These are phyloP conservation scores for Aegle marmelos DNA, from an alignment of 345 rosid species.

Conservation along the genomic window DNA sequence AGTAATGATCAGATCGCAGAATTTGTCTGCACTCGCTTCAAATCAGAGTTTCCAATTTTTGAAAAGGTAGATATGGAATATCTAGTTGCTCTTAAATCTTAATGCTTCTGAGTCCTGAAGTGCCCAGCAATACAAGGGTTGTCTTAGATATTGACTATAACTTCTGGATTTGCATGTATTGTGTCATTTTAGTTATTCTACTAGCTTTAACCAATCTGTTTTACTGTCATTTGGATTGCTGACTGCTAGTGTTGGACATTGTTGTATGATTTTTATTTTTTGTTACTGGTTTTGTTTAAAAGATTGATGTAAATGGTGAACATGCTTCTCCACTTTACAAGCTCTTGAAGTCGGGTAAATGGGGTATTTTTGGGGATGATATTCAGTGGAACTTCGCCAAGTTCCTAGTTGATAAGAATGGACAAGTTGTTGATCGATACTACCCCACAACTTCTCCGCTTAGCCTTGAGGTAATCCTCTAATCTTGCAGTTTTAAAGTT, in stretches of 20 bases:
- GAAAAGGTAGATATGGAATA: conserved; percentile 48
- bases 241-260: neutral
- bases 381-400: conserved; percentile 96
- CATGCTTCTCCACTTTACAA: conserved; percentile 69
- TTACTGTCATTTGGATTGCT: neutral
- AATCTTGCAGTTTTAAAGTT: neutral
- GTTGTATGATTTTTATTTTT: neutral
- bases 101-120: neutral
- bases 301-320: conserved; percentile 88
- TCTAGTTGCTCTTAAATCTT: neutral
- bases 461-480: conserved; percentile 57
- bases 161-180: neutral
- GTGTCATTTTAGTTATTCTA: neutral
- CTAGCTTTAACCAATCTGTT: neutral
- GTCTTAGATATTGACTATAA: neutral
- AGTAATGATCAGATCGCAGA: conserved; percentile 56
- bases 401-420: conserved; percentile 79
- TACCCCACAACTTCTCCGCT: conserved; percentile 88
- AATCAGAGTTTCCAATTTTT: conserved; percentile 80
- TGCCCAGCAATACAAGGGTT: neutral
- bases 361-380: conserved; percentile 77
- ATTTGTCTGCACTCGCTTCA: conserved; percentile 73
- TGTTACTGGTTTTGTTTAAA: neutral
- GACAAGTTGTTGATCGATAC: conserved; percentile 69
- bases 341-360: conserved; percentile 79